Evolutionary conservation across 2,329 filamentous ascomycete genomes (phyloP), one percentile per base, ranked within the genome.

Genomic region (Microcyclosporella mali): DNA sequence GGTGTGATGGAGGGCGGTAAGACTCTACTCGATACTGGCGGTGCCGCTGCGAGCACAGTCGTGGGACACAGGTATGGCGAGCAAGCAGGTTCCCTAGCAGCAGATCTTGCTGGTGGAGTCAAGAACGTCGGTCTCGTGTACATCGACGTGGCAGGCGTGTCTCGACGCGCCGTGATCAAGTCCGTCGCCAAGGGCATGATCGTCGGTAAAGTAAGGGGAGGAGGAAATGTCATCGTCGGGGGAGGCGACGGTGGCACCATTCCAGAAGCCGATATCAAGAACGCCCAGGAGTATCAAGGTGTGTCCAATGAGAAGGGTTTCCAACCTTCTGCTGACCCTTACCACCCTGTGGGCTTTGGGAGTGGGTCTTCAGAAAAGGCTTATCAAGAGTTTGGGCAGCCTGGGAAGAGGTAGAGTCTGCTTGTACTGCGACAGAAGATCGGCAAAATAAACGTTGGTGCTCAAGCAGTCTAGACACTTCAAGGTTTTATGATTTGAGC

Each of bases 121-220:
- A 95, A 92, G 74, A 98, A 97, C 53, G 92, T 97, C 6, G 92
- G 89, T 4, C 74, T 98, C 19, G 92, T 98, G 25, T 98, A 98
- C 62, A 95, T 98, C 47, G 92, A 98, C 57, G 90, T 94, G 1
- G 84, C 89, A 0, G 92, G 92, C 28, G 92, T 98, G 1, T 94
- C 86, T 42, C 77, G 92, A 32, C 80, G 82, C 48, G 92, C 92
- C 0, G 80, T 98, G 33, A 78, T 98, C 61, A 98, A 95, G 72
- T 87, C 84, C 32, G 92, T 97, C 1, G 92, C 89, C 15, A 95
- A 94, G 71, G 88, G 92, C 31, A 97, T 98, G 92, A 82, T 94
- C 0, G 81, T 94, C 4, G 87, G 87, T 28, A 81, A 81, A 52
- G 85, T 90, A 37, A 78, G 79, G 45, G 82, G 82, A 29, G 85